These are phyloP conservation scores for Candida maesae DNA, from an alignment of 805 yeast genomes.

Conservation along the genomic window DNA sequence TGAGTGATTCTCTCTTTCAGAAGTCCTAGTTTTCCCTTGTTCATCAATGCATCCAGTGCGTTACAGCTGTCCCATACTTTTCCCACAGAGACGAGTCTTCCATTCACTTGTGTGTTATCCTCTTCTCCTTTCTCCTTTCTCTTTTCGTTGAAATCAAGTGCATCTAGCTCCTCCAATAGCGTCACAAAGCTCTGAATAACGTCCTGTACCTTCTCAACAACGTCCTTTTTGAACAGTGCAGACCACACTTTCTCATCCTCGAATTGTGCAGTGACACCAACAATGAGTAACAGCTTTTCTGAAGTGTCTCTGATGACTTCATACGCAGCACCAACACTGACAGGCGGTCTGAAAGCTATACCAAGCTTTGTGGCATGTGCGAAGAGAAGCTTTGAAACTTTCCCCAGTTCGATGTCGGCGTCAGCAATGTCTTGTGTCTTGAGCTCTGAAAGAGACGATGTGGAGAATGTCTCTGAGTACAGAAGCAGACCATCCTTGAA, in stretches of 20 bases:
- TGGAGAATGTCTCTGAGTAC: slow-evolving; percentile 11
- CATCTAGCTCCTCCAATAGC: slow-evolving; percentile 24
- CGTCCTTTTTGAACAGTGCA: slow-evolving; percentile 28
- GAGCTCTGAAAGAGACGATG: neutral
- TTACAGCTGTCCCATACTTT: slow-evolving; percentile 71
- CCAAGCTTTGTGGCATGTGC: slow-evolving; percentile 81
- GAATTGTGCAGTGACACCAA: slow-evolving; percentile 43
- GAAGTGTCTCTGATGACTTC: slow-evolving; percentile 45
- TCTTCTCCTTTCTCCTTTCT: slow-evolving; percentile 25
- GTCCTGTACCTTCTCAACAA: slow-evolving; percentile 16
- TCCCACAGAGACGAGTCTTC: slow-evolving; percentile 57
- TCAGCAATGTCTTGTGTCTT: slow-evolving; percentile 32
- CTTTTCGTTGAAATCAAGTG: slow-evolving; percentile 18
- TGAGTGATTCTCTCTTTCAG: slow-evolving; percentile 44
- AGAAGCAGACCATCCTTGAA: slow-evolving; percentile 19
- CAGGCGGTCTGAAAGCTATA: slow-evolving; percentile 60
- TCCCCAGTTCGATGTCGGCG: slow-evolving; percentile 56
- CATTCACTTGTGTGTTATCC: slow-evolving; percentile 24
- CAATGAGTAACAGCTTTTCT: slow-evolving; percentile 39
- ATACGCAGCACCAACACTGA: slow-evolving; percentile 45
- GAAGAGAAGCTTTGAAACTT: slow-evolving; percentile 54
- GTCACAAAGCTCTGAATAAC: slow-evolving; percentile 17
- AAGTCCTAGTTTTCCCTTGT: slow-evolving; percentile 51
- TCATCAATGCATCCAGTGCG: slow-evolving; percentile 36
- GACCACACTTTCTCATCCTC: slow-evolving; percentile 32